Evolutionary conservation across 345 rosid species (phyloP).

Genomic region (Corchorus capsularis): DNA sequence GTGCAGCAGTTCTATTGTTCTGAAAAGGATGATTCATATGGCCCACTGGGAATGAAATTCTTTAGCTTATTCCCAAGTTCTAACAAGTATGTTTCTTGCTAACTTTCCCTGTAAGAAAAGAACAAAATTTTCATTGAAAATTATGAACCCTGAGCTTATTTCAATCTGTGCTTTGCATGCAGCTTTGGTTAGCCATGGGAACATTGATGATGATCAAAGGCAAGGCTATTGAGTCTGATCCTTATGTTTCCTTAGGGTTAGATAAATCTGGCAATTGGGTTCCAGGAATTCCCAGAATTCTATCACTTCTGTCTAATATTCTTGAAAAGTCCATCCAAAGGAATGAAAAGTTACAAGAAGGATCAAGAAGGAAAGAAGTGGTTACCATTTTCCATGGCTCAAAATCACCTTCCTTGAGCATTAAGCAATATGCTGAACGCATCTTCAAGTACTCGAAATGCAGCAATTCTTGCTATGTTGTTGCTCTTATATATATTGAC

Average conservation of each 20-base stretch:
- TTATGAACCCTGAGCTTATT: no score
- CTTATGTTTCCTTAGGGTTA: background rate
- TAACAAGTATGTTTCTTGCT: slow-evolving; percentile 5
- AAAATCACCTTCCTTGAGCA: slow-evolving; percentile 9
- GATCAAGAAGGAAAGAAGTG: slow-evolving; percentile 6
- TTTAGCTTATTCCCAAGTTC: background rate
- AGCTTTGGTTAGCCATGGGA: background rate
- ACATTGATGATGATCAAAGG: background rate
- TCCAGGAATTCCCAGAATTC: slow-evolving; percentile 1
- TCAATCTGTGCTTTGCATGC: background rate
- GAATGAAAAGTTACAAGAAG: slow-evolving; percentile 1
- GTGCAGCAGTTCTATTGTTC: background rate
- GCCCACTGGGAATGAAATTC: slow-evolving; percentile 6
- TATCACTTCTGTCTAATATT: slow-evolving; percentile 11
- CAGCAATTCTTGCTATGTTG: slow-evolving; percentile 27
- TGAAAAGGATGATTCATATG: background rate
- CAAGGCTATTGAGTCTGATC: slow-evolving; percentile 12
- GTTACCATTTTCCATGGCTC: slow-evolving; percentile 22
- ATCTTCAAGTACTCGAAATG: slow-evolving; percentile 22
- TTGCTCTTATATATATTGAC: slow-evolving; percentile 28
- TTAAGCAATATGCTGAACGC: slow-evolving; percentile 6
- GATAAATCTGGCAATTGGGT: background rate
- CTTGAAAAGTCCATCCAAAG: slow-evolving; percentile 14
- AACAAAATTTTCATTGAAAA: background rate
- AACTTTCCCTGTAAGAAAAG: slow-evolving; percentile 8